Percentiles rank a stretch among this genome's conserved stretches.
Evolutionary conservation across 2,329 filamentous ascomycete genomes (phyloP).

Genomic region (Passalora sequoiae): DNA sequence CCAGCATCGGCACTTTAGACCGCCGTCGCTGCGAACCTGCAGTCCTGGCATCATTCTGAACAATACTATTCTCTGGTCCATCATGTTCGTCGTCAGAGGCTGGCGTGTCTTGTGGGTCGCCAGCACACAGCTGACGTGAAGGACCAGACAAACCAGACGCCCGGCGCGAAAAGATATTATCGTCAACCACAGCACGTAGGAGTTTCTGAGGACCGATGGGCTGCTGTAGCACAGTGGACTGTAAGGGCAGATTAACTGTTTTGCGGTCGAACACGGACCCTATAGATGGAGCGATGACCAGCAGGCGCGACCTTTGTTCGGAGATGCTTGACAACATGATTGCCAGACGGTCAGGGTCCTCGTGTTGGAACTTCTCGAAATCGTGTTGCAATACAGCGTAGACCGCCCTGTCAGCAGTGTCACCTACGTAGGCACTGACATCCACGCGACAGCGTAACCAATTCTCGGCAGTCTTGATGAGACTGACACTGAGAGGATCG

Average conservation of each 20-base stretch:
- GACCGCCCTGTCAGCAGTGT: too few species aligned
- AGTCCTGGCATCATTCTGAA: too few species aligned
- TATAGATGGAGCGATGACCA: constrained; percentile 1
- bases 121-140: too few species aligned
- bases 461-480: not conserved
- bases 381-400: constrained; percentile 2
- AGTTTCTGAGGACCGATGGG: constrained; percentile 23
- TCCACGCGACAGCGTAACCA: not conserved
- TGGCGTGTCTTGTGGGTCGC: constrained; percentile 1
- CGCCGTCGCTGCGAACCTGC: too few species aligned
- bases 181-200: constrained; percentile 13
- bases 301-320: not conserved
- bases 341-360: not conserved
- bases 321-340: not conserved
- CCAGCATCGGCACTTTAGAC: too few species aligned
- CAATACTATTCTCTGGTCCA: too few species aligned
- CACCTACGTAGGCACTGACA: too few species aligned
- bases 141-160: too few species aligned
- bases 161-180: too few species aligned
- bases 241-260: not conserved
- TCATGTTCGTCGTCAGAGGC: not conserved
- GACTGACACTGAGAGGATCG: not conserved
- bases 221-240: constrained; percentile 15
- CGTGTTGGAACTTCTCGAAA: not conserved
- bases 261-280: not conserved